These are phyloP conservation scores for Taphrina populina DNA, from an alignment of 1,139 yeast genomes.

Conservation along the genomic window DNA sequence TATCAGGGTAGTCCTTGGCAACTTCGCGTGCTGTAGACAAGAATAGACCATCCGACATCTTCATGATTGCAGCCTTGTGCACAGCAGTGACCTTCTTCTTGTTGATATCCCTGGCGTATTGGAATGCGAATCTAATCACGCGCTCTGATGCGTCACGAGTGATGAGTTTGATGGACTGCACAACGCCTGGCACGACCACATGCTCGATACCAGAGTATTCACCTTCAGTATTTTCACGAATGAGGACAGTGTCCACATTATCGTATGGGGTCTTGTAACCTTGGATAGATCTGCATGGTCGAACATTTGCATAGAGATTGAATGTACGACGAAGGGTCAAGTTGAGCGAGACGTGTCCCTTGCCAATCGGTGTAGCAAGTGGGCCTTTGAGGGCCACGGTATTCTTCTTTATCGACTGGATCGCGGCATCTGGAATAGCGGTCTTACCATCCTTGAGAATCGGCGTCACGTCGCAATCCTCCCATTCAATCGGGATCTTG, in stretches of 20 bases:
- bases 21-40: slow-evolving; percentile 87
- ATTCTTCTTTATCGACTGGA: slow-evolving; percentile 87
- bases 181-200: slow-evolving; percentile 96
- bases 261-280: slow-evolving; percentile 96
- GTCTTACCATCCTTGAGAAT: slow-evolving; percentile 88
- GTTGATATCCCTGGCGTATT: slow-evolving; percentile 85
- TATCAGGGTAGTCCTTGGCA: slow-evolving; percentile 87
- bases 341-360: slow-evolving; percentile 97
- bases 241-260: slow-evolving; percentile 88
- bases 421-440: slow-evolving; percentile 88
- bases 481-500: slow-evolving; percentile 90
- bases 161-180: slow-evolving; percentile 94
- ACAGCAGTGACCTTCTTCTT: slow-evolving; percentile 90
- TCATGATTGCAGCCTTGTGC: slow-evolving; percentile 98
- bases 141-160: slow-evolving; percentile 95
- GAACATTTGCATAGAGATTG: slow-evolving; percentile 86
- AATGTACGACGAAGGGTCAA: slow-evolving; percentile 96
- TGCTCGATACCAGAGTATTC: slow-evolving; percentile 99
- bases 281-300: slow-evolving; percentile 91
- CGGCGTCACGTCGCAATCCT: slow-evolving; percentile 94
- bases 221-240: slow-evolving; percentile 99
- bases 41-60: slow-evolving; percentile 95
- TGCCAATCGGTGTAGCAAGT: slow-evolving; percentile 95
- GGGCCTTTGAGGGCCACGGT: slow-evolving; percentile 97
- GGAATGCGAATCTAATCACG: slow-evolving; percentile 94